Evolutionary conservation across 352 stramenopile species (phyloP).

Genomic region (Phytophthora sojae): DNA sequence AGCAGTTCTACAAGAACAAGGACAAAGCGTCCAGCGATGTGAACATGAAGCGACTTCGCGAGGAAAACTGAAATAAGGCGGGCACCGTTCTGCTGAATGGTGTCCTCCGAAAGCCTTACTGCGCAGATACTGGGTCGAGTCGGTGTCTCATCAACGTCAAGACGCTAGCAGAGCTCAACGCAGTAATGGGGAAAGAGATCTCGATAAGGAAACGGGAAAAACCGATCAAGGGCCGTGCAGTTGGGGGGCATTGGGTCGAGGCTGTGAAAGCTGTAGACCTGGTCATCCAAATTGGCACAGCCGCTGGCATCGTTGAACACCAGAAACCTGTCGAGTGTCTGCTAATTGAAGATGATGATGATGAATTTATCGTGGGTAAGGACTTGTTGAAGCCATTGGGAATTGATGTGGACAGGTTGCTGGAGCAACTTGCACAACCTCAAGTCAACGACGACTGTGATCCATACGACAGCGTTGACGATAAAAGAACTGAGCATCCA

Average conservation of each 20-base stretch:
- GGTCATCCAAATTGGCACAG: neutral
- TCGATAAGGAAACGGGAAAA: neutral
- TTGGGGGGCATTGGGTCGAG: conserved; percentile 14
- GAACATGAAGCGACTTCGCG: conserved; percentile 16
- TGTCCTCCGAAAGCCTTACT: conserved; percentile 10
- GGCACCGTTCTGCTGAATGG: conserved; percentile 16
- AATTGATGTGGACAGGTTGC: conserved; percentile 12
- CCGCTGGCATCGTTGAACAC: conserved; percentile 5
- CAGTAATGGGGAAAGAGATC: neutral
- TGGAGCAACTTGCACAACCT: conserved; percentile 3
- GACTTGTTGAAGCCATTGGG: conserved; percentile 6
- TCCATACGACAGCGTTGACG: conserved; percentile 1
- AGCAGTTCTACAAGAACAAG: conserved; percentile 11
- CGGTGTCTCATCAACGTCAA: conserved; percentile 5
- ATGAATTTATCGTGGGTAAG: conserved; percentile 16
- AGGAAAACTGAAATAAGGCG: conserved; percentile 12
- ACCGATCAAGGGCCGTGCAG: conserved; percentile 1
- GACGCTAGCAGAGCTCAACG: neutral
- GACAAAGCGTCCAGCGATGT: neutral
- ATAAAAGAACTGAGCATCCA: neutral
- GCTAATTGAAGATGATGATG: conserved; percentile 10
- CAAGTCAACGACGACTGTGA: conserved; percentile 5
- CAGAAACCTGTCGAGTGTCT: neutral
- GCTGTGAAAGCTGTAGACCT: conserved; percentile 7
- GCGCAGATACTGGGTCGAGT: conserved; percentile 2